Evolutionary conservation across 306 rosid species (phyloP), one percentile per base, ranked within the genome.

Genomic region (Prunus kanzakura): DNA sequence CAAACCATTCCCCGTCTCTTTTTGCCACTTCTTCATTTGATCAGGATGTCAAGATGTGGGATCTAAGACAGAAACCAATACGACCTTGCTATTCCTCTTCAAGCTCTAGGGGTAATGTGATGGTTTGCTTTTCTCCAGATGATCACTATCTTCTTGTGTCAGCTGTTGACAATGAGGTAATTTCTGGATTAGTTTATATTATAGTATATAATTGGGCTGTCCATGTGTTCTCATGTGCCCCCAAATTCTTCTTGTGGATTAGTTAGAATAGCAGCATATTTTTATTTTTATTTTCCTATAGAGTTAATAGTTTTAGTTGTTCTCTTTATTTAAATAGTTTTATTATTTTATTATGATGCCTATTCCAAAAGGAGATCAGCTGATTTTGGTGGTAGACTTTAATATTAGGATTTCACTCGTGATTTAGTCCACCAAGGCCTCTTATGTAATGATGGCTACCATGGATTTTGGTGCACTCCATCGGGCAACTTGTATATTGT

Each of bases 61-160:
- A 92, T 81, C 79, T 92, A 86, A 90, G 97, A 82, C 97, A 92
- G 71, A 90, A 88, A 76, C 93, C 97, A 29, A 10, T 82, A 49
- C 79, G 74, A 32, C 88, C 96, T 25, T 90, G 96, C 80, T 92
- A 85, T 84, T 84, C 93, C 72, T 82, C 93, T 81, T 85, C 96
- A 49, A 92, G 97, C 83, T 84, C 86, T 54, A 90, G 72, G 80
- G 97, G 97, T 35, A 92, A 92, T 83, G 97, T 90, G 82, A 92
- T 92, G 97, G 97, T 87, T 78, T 92, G 96, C 85, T 92, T 92
- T 81, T 92, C 97, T 77, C 97, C 97, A 16, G 97, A 92, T 82
- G 97, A 92, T 84, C 91, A 88, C 74, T 90, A 82, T 87, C 87
- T 92, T 71, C 91, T 92, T 60, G 90, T 85, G 63, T 92, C 97